Base-by-base conservation (phyloP, 75 land plant genomes). In the Pinus tabuliformis region DNA sequence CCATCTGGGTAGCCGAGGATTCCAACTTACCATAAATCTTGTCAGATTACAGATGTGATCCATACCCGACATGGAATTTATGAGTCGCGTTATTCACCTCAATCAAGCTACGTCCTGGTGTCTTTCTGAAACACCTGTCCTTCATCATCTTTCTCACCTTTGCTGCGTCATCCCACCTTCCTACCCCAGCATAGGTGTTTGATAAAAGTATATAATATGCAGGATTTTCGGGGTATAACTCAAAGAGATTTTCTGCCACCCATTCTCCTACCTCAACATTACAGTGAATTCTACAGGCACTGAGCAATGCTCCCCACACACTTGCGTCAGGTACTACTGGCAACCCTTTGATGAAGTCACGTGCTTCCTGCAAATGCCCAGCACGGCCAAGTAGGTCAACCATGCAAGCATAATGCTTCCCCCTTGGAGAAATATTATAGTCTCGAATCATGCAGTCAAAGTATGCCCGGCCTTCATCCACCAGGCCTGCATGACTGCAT, bases 381-480 rank as follows among this genome's bases (percentile, higher is more conserved):
- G 82, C 80, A 21, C 81, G 81, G 42, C 80, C 82, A 42, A 80
- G 57, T 4, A 80, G 79, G 59, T 80, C 82, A 17, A 80, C 80
- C 82, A 80, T 80, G 37, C 82, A 80, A 22, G 80, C 71, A 57
- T 26, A 76, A 66, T 62, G 81, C 21, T 76, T 57, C 56, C 28
- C 70, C 45, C 11, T 63, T 8, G 80, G 80, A 16, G 22, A 16
- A 3, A 77, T 57, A 26, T 58, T 33, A 36, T 61, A 64, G 42
- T 20, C 52, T 37, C 66, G 59, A 26, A 11, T 61, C 80, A 82
- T 82, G 45, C 59, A n/a, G 26, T 66, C 42, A 57, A 82, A 78
- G 64, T 49, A 63, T 75, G 54, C 42, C 57, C 57, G 58, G 7
- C 76, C 83, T 57, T 72, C 45, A 36, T 45, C 73, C 20, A 77